Percentiles rank a stretch among this genome's conserved stretches.
phyloP scores from a whole-genome alignment of 2,329 filamentous ascomycete genomes.

The Ambrosiella cleistominuta region DNA sequence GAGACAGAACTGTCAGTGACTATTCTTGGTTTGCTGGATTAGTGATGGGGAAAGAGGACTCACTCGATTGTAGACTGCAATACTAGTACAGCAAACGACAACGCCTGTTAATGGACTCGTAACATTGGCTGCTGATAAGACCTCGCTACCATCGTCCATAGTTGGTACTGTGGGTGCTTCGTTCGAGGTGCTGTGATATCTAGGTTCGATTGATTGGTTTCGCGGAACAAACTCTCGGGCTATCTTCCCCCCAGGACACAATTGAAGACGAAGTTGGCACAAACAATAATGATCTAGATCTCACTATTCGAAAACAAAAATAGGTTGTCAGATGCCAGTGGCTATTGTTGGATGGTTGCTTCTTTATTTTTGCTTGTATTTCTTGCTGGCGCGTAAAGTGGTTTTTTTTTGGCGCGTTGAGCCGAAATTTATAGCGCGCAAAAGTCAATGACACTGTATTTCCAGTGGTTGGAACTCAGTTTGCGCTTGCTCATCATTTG shows the following conservation, averaged over 20 bases:
- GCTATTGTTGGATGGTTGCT: too few species aligned
- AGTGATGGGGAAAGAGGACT: slow-evolving; percentile 18
- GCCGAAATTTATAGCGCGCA: neutral
- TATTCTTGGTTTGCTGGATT: slow-evolving; percentile 11
- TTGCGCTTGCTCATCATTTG: too few species aligned
- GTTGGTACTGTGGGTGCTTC: neutral
- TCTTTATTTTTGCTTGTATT: neutral
- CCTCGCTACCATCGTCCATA: slow-evolving; percentile 4
- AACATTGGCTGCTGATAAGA: slow-evolving; percentile 2
- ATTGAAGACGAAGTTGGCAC: too few species aligned
- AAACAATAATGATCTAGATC: too few species aligned
- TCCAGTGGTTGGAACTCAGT: neutral
- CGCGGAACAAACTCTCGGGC: too few species aligned
- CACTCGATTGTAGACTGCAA: slow-evolving; percentile 63
- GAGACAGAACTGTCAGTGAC: neutral
- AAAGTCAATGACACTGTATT: neutral
- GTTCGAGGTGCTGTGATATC: neutral
- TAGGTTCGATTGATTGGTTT: neutral
- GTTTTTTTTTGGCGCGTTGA: neutral
- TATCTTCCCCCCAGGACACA: too few species aligned
- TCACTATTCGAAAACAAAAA: neutral
- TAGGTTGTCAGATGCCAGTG: neutral
- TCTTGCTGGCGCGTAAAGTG: neutral
- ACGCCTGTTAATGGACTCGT: slow-evolving; percentile 49
- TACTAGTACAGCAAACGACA: slow-evolving; percentile 75